Percentiles rank a stretch among this genome's conserved stretches.
Conservation (phyloP, 2,329 filamentous ascomycete species). For the Periglandula ipomoeae region DNA sequence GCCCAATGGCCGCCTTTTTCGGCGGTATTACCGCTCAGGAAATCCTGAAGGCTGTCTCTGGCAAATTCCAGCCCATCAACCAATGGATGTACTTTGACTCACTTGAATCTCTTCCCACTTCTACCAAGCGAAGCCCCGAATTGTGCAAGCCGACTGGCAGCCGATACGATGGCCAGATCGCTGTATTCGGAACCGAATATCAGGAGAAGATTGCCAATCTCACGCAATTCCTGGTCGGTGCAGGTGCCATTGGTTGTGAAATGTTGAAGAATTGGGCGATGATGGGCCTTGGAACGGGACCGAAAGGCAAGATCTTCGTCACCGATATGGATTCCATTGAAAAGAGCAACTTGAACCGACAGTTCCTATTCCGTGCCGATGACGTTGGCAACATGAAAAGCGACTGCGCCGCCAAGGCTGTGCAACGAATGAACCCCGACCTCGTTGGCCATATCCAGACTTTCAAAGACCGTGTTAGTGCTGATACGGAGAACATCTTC, state of each 20-base stretch:
- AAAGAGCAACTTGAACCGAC: conserved; percentile 95
- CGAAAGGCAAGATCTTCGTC: conserved; percentile 79
- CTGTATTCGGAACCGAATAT: conserved; percentile 86
- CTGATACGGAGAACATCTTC: conserved; percentile 89
- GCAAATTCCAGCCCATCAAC: conserved; percentile 91
- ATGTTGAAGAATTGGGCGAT: conserved; percentile 99
- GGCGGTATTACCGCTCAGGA: conserved; percentile 91
- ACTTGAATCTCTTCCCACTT: conserved; percentile 82
- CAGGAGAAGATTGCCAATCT: conserved; percentile 89
- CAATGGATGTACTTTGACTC: conserved; percentile 99
- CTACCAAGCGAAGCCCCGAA: conserved; percentile 68
- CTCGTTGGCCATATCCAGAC: conserved; percentile 76
- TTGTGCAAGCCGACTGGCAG: conserved; percentile 76
- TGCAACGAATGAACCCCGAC: conserved; percentile 91
- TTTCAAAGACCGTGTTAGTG: conserved; percentile 80
- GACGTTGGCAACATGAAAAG: conserved; percentile 97
- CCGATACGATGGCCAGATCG: conserved; percentile 94
- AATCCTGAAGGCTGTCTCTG: conserved; percentile 91
- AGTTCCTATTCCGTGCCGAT: conserved; percentile 88
- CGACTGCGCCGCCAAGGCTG: conserved; percentile 82
- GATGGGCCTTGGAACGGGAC: conserved; percentile 87
- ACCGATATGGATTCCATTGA: conserved; percentile 99
- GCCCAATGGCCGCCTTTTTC: conserved; percentile 89
- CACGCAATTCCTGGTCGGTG: conserved; percentile 89
- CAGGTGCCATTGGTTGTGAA: conserved; percentile 95